Percentiles rank a stretch among this genome's conserved stretches.
These are phyloP conservation scores for Rhodotorula paludigena DNA, from an alignment of 768 basidiomycete genomes.

Conservation along the genomic window DNA sequence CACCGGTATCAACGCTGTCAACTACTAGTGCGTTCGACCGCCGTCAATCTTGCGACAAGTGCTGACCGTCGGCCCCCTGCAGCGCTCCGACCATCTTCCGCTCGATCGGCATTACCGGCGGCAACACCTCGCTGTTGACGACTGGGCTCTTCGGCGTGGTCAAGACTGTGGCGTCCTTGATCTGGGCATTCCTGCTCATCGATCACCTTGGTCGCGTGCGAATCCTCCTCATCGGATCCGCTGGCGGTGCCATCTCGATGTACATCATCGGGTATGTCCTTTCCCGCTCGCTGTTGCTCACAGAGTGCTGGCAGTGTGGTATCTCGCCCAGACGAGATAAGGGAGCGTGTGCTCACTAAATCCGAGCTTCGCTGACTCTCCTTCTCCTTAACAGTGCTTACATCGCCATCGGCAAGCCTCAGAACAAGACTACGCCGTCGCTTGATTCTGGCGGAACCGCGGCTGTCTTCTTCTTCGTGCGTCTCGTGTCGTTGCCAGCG, in stretches of 20 bases:
- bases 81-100: slow-evolving; percentile 49
- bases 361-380: slow-evolving; percentile 13
- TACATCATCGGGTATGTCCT: slow-evolving; percentile 49
- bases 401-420: neutral
- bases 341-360: too few species aligned
- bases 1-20: slow-evolving; percentile 49
- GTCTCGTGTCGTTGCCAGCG: too few species aligned
- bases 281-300: too few species aligned
- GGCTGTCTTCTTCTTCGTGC: slow-evolving; percentile 37
- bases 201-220: slow-evolving; percentile 50
- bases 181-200: slow-evolving; percentile 32
- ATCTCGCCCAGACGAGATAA: slow-evolving; percentile 39
- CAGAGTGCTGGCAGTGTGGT: too few species aligned
- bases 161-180: slow-evolving; percentile 46
- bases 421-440: slow-evolving; percentile 46
- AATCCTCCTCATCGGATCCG: slow-evolving; percentile 51
- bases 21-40: slow-evolving; percentile 44
- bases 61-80: neutral
- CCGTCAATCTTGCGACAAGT: too few species aligned
- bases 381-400: slow-evolving; percentile 43
- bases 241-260: slow-evolving; percentile 51
- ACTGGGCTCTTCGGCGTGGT: slow-evolving; percentile 55
- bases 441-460: slow-evolving; percentile 50
- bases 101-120: slow-evolving; percentile 45
- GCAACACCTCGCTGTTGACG: slow-evolving; percentile 35